A percentile compares a stretch with the other conserved stretches of the same genome.
Conservation (phyloP, 257 asterid genomes). For the Plectranthus barbatus region DNA sequence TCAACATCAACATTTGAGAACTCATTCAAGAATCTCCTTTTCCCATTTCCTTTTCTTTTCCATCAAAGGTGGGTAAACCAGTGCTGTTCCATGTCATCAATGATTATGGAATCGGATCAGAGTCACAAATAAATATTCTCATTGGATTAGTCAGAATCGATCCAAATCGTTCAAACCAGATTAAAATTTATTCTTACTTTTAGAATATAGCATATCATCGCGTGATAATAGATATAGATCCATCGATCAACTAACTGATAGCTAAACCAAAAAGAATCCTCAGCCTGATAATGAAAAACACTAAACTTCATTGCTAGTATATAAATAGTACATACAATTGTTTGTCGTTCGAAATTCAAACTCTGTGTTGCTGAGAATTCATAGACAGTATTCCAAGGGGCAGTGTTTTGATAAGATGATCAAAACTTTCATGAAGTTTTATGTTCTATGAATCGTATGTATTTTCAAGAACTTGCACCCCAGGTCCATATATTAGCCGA, state of each 20-base stretch:
- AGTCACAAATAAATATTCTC: no score
- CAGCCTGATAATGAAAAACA: no score
- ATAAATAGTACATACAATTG: neutral
- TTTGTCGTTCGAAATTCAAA: neutral
- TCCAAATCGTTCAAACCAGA: no score
- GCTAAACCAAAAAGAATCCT: no score
- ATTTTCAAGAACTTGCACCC: constrained; percentile 49
- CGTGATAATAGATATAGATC: no score
- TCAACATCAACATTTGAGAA: neutral
- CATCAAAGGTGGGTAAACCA: no score
- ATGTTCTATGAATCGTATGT: constrained; percentile 14
- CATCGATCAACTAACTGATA: no score
- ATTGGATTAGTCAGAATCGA: no score
- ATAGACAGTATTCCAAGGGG: no score
- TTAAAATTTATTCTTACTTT: neutral
- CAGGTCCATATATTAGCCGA: constrained; percentile 81
- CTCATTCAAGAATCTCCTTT: neutral
- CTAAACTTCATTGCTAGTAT: neutral
- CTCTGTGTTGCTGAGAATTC: neutral
- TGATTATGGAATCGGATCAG: neutral
- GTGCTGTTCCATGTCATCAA: no score
- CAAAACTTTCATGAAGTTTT: neutral
- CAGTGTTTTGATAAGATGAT: no score
- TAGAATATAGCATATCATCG: neutral
- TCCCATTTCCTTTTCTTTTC: no score